Base-by-base conservation (phyloP, 2,329 filamentous ascomycete species). In the Fusarium sp. region DNA sequence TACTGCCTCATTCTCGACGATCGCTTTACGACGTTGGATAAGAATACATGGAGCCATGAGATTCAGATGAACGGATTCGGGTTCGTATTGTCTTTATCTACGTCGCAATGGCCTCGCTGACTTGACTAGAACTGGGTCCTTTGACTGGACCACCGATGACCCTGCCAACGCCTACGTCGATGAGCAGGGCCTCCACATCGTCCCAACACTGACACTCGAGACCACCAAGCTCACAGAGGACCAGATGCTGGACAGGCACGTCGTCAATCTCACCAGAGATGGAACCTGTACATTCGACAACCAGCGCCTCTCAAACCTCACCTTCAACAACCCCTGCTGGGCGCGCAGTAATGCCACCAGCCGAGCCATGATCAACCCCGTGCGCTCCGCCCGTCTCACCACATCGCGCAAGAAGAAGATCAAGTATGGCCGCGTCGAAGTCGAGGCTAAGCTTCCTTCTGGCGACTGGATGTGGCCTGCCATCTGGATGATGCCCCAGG, bases 391-490 rank as follows among this genome's bases (percentile, higher is more conserved):
- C 82, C 81, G 75, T 14, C 70, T 77, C 7, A 77, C 75, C 42
- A 89, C 87, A 8, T 82, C 82, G 65, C 84, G 84, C 14, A 87
- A 84, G 62, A 84, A 84, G 69, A 81, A 80, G 9, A 85, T 89
- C 71, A 81, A 78, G 47, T 89, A 88, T 73, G 87, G 87, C 1
- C 76, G 84, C 52, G 84, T 90, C 31, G 88, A 90, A 74, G 86
- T 90, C 5, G 83, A 85, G 4, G 88, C 88, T 13, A 86, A 87
- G 69, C 77, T 89, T 72, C 87, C 88, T 7, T 79, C 78, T 33
- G 88, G 88, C 5, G 86, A 89, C 75, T 90, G 88, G 88, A 79
- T 90, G 27, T 89, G 88, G 88, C 87, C 82, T 69, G 86, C 85
- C 45, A 84, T 85, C 58, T 84, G 82, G 77, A 79, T 79, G 77